Conservation (phyloP, 768 basidiomycete genomes). For the Tephrocybe sp. region DNA sequence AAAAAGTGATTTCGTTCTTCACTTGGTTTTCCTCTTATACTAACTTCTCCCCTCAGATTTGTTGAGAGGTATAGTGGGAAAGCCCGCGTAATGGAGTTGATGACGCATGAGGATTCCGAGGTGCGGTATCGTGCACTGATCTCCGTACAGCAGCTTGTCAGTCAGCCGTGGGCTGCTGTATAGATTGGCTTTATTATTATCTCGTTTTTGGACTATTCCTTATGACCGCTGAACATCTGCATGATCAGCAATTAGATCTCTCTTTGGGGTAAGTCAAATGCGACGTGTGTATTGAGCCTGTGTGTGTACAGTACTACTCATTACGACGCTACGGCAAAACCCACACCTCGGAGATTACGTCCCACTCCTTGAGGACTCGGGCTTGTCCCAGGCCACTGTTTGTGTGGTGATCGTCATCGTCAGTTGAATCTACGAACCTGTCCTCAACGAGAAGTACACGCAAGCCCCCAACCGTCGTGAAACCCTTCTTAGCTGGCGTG, state of each 20-base stretch:
- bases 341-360: slow-evolving; percentile 72
- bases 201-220: slow-evolving; percentile 1
- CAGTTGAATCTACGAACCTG: slow-evolving; percentile 36
- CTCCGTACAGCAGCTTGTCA: slow-evolving; percentile 88
- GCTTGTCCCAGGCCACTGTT: slow-evolving; percentile 32
- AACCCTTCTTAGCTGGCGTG: slow-evolving; percentile 58
- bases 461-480: slow-evolving; percentile 65
- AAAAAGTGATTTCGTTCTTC: slow-evolving; percentile 64
- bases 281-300: no score
- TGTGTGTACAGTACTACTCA: neutral
- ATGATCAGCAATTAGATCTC: no score
- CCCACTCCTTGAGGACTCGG: slow-evolving; percentile 68
- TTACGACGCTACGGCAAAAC: slow-evolving; percentile 41
- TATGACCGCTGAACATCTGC: neutral
- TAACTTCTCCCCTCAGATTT: slow-evolving; percentile 36
- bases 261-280: no score
- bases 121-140: slow-evolving; percentile 92
- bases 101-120: slow-evolving; percentile 85
- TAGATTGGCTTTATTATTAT: slow-evolving; percentile 19
- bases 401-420: slow-evolving; percentile 8
- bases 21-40: neutral
- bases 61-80: slow-evolving; percentile 88
- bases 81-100: slow-evolving; percentile 84
- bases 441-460: slow-evolving; percentile 69
- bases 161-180: slow-evolving; percentile 77